Evolutionary conservation across 1,139 yeast genomes (phyloP).

Genomic region (Wickerhamomyces sp.): DNA sequence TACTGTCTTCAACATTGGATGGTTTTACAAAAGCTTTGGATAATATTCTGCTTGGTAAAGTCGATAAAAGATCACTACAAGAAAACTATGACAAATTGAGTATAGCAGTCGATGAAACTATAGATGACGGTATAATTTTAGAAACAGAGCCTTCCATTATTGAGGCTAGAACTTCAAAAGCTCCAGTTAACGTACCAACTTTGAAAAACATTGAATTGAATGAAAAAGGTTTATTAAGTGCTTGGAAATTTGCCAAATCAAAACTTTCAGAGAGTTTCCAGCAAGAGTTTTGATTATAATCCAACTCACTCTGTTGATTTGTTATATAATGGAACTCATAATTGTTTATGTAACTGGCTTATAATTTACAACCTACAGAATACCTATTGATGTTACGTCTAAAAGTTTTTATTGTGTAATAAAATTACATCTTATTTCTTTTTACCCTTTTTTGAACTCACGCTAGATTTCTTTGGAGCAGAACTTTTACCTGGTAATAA

Average conservation of each 20-base stretch:
- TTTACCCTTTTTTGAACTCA: conserved; percentile 8
- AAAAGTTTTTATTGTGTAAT: background rate
- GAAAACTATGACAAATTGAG: conserved; percentile 85
- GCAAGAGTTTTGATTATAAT: conserved; percentile 41
- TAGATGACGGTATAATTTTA: conserved; percentile 87
- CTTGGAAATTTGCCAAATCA: conserved; percentile 86
- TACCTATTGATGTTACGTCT: no score
- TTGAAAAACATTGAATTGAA: conserved; percentile 70
- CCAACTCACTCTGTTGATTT: background rate
- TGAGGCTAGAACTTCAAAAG: conserved; percentile 82
- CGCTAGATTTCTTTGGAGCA: conserved; percentile 6
- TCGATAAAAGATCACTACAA: conserved; percentile 74
- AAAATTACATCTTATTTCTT: conserved; percentile 12
- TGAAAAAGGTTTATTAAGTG: conserved; percentile 84
- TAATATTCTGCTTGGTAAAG: conserved; percentile 64
- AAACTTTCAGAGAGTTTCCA: conserved; percentile 83
- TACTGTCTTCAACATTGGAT: conserved; percentile 71
- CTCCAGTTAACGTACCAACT: conserved; percentile 65
- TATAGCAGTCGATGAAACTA: conserved; percentile 84
- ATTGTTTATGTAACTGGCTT: background rate
- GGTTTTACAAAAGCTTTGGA: conserved; percentile 82
- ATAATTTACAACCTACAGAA: no score
- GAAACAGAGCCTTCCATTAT: conserved; percentile 87
- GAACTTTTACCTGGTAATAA: conserved; percentile 33
- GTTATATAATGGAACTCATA: background rate